Percentiles rank a stretch among this genome's conserved stretches.
Evolutionary conservation across 2,329 filamentous ascomycete genomes (phyloP).

Genomic region (Cordyceps pruinosa): DNA sequence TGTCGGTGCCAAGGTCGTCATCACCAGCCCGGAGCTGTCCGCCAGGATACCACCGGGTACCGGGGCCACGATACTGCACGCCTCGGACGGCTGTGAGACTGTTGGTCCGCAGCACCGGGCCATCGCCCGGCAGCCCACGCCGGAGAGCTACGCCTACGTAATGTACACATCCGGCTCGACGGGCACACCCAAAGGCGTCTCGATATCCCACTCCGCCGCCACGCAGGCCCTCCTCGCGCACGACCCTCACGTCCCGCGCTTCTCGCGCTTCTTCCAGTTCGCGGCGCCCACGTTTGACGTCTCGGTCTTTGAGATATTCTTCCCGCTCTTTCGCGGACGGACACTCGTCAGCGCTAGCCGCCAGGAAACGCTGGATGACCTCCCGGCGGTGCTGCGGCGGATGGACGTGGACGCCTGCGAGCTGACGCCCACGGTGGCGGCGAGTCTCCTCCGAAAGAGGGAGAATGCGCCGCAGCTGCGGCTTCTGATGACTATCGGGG

Average conservation of each 20-base stretch:
- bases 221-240: slow-evolving; percentile 81
- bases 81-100: slow-evolving; percentile 22
- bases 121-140: slow-evolving; percentile 14
- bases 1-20: slow-evolving; percentile 59
- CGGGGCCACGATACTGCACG: slow-evolving; percentile 29
- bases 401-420: slow-evolving; percentile 77
- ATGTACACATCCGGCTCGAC: slow-evolving; percentile 94
- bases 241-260: slow-evolving; percentile 66
- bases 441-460: slow-evolving; percentile 65
- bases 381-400: slow-evolving; percentile 57
- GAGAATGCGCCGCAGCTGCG: slow-evolving; percentile 59
- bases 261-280: slow-evolving; percentile 81
- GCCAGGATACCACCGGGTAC: slow-evolving; percentile 30
- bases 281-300: slow-evolving; percentile 91
- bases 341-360: slow-evolving; percentile 70
- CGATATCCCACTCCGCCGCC: slow-evolving; percentile 70
- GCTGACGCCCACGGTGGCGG: slow-evolving; percentile 80
- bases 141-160: slow-evolving; percentile 64
- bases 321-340: slow-evolving; percentile 65
- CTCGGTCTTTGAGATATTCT: slow-evolving; percentile 92
- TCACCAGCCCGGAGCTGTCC: slow-evolving; percentile 51
- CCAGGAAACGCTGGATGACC: slow-evolving; percentile 63
- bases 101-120: background rate
- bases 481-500: slow-evolving; percentile 78
- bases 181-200: slow-evolving; percentile 81